Percentiles rank a stretch among this genome's conserved stretches.
Conservation (phyloP, 2,329 filamentous ascomycete species). For the Diaporthe sp. region DNA sequence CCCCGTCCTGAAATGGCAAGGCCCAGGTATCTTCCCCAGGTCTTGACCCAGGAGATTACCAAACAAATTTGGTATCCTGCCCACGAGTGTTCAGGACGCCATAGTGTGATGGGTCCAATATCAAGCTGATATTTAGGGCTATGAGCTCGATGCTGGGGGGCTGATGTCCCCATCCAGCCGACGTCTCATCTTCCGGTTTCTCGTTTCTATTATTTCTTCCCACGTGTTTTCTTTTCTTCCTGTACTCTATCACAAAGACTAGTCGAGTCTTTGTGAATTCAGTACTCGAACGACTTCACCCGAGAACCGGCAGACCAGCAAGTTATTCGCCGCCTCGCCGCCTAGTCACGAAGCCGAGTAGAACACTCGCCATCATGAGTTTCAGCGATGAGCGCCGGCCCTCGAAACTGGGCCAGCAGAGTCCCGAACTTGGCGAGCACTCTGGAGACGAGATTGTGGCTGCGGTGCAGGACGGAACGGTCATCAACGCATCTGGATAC, state of each 20-base stretch:
- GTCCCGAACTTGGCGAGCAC: conserved; percentile 40
- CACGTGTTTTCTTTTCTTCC: background rate
- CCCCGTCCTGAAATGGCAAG: background rate
- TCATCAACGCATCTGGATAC: conserved; percentile 75
- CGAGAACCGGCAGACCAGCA: background rate
- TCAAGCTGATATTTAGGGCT: conserved; percentile 27
- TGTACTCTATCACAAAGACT: background rate
- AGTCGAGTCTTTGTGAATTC: background rate
- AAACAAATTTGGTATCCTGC: conserved; percentile 6
- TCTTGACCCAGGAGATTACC: conserved; percentile 6
- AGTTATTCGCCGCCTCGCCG: background rate
- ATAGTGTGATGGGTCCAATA: background rate
- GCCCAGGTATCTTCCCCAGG: conserved; percentile 1
- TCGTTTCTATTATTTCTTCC: background rate
- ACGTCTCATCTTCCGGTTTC: background rate
- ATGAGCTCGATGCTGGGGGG: background rate
- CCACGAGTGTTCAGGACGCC: background rate
- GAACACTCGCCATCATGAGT: conserved; percentile 8
- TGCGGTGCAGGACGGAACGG: conserved; percentile 54
- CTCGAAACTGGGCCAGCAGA: conserved; percentile 31
- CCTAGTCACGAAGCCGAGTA: background rate
- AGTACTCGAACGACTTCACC: background rate
- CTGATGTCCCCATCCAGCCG: background rate
- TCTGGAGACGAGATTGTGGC: conserved; percentile 51
- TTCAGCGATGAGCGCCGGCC: conserved; percentile 41